These are phyloP conservation scores for Wickerhamomyces bovis DNA, from an alignment of 805 yeast species.

Conservation along the genomic window DNA sequence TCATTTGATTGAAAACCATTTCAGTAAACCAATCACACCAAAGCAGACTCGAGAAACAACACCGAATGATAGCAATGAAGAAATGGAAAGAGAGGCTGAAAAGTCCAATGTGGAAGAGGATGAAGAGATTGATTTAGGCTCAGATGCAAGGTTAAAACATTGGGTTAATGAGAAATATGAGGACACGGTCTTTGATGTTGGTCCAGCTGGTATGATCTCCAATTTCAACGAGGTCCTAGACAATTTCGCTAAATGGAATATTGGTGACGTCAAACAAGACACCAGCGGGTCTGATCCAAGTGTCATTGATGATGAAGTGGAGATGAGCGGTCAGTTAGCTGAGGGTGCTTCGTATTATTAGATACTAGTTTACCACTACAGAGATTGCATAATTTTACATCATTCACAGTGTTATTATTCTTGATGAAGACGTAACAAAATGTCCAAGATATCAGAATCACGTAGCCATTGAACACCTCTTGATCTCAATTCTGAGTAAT, in stretches of 20 bases:
- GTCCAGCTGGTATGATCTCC: conserved; percentile 66
- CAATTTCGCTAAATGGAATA: conserved; percentile 30
- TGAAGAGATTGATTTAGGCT: conserved; percentile 12
- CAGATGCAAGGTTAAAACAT: conserved; percentile 17
- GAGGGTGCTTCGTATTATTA: conserved; percentile 4
- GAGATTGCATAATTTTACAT: background rate
- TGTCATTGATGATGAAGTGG: conserved; percentile 1
- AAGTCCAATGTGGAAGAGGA: conserved; percentile 7
- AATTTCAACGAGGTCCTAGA: conserved; percentile 57
- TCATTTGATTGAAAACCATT: conserved; percentile 61
- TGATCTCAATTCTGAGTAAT: conserved; percentile 23
- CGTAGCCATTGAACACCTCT: conserved; percentile 17
- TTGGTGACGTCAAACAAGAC: conserved; percentile 1
- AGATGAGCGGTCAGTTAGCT: background rate
- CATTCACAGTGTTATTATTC: conserved; percentile 1
- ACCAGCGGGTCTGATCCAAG: conserved; percentile 7
- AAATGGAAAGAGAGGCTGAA: background rate
- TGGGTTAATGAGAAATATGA: conserved; percentile 45
- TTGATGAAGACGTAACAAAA: conserved; percentile 28
- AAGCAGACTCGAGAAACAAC: conserved; percentile 9
- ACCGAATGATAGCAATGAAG: background rate
- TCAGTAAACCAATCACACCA: conserved; percentile 25
- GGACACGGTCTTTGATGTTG: conserved; percentile 40
- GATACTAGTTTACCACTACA: conserved; percentile 1
- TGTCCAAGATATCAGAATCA: conserved; percentile 32